Percentiles rank a stretch among this genome's conserved stretches.
Evolutionary conservation across 1,139 yeast genomes (phyloP).

Genomic region (Lodderomyces parapsilosis): DNA sequence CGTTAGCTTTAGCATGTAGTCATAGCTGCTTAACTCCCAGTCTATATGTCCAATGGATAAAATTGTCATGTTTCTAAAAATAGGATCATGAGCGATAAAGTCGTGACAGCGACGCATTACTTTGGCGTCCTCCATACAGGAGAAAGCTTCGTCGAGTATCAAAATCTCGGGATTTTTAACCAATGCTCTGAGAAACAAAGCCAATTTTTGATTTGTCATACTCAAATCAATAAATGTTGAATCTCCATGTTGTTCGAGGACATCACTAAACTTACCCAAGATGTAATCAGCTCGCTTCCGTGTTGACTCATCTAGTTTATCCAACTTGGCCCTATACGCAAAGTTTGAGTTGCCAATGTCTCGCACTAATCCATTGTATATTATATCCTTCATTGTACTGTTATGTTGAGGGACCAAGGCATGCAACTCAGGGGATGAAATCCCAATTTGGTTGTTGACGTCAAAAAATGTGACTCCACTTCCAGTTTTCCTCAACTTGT

Average conservation of each 20-base stretch:
- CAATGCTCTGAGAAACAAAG: slow-evolving; percentile 71
- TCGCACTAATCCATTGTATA: slow-evolving; percentile 67
- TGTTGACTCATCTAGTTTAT: slow-evolving; percentile 9
- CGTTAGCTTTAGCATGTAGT: slow-evolving; percentile 31
- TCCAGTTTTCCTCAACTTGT: slow-evolving; percentile 71
- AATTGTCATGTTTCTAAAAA: slow-evolving; percentile 60
- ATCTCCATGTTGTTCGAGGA: slow-evolving; percentile 31
- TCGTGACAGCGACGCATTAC: slow-evolving; percentile 65
- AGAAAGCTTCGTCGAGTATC: slow-evolving; percentile 89
- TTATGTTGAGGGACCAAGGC: slow-evolving; percentile 64
- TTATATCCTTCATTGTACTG: slow-evolving; percentile 54
- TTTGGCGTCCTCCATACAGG: slow-evolving; percentile 74
- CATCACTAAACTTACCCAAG: slow-evolving; percentile 25
- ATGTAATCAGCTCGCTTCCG: slow-evolving; percentile 16
- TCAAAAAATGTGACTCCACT: slow-evolving; percentile 68
- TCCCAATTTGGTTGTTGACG: slow-evolving; percentile 77
- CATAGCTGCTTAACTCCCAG: slow-evolving; percentile 41
- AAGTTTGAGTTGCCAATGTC: slow-evolving; percentile 59
- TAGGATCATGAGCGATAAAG: slow-evolving; percentile 42
- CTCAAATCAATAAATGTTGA: slow-evolving; percentile 51
- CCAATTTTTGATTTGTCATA: slow-evolving; percentile 76
- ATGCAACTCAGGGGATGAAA: slow-evolving; percentile 89
- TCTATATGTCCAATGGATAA: slow-evolving; percentile 77
- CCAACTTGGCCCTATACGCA: slow-evolving; percentile 21
- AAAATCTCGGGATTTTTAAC: slow-evolving; percentile 74